phyloP scores from a whole-genome alignment of 169 alveolate species.

The Plasmodium gallinaceum region DNA sequence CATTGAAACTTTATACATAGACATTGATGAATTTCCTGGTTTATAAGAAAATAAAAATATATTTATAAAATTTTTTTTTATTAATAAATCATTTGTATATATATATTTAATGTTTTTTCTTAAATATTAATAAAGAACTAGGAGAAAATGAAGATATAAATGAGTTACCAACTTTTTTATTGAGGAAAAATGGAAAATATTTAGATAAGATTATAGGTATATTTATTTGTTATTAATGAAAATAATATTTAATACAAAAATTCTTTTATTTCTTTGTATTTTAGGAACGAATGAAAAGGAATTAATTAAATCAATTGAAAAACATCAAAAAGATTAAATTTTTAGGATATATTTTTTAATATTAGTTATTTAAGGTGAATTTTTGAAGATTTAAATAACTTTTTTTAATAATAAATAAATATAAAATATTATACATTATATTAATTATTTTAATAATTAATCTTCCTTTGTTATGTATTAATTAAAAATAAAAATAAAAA shows the following conservation, averaged over 20 bases:
- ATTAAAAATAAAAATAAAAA: neutral
- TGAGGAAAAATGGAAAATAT: constrained; percentile 66
- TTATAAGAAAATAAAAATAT: neutral
- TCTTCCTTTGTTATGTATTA: too few relatives aligned
- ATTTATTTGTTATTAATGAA: neutral
- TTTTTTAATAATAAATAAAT: too few relatives aligned
- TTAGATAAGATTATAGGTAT: constrained; percentile 60
- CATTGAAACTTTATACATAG: constrained; percentile 60
- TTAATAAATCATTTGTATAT: neutral
- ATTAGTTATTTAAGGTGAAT: neutral
- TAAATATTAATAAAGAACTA: constrained; percentile 7
- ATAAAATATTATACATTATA: neutral
- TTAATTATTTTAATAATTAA: too few relatives aligned
- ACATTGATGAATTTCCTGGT: constrained; percentile 77
- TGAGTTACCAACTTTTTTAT: constrained; percentile 59
- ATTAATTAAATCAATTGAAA: constrained; percentile 8
- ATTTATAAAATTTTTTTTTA: neutral
- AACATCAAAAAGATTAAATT: constrained; percentile 17
- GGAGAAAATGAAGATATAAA: constrained; percentile 75
- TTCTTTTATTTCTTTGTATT: neutral
- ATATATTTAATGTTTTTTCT: neutral
- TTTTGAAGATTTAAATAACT: too few relatives aligned
- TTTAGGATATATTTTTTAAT: too few relatives aligned
- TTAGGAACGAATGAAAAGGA: constrained; percentile 59
- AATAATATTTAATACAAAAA: neutral